A percentile compares a stretch with the other conserved stretches of the same genome.
phyloP scores from a whole-genome alignment of 192 early-diverging fungal genomes.

The Diversispora eburnea region DNA sequence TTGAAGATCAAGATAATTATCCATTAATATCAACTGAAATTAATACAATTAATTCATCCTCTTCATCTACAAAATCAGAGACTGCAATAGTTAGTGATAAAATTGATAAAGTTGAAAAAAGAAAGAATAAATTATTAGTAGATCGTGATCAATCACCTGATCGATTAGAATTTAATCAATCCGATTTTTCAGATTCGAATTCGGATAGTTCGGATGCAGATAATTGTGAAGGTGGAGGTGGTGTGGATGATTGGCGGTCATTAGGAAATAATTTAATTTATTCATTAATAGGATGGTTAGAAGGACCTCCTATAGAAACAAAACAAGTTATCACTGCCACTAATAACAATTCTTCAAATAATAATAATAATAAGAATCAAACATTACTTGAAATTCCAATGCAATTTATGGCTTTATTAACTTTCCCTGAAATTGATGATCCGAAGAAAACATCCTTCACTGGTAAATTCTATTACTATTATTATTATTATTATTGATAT shows the following conservation, averaged over 20 bases:
- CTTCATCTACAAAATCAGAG: constrained; percentile 10
- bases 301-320: constrained; percentile 29
- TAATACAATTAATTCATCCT: constrained; percentile 1
- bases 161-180: constrained; percentile 4
- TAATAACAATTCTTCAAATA: constrained; percentile 32
- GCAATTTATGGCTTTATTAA: constrained; percentile 48
- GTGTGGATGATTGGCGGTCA: neutral
- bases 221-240: neutral
- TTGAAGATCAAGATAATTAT: constrained; percentile 20
- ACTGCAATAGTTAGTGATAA: neutral
- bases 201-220: neutral
- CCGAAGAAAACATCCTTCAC: constrained; percentile 36
- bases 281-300: constrained; percentile 35
- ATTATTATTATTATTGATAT: neutral
- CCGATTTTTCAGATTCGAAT: neutral
- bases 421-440: constrained; percentile 43
- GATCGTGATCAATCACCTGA: neutral
- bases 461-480: constrained; percentile 30
- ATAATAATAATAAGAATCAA: constrained; percentile 26
- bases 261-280: constrained; percentile 24
- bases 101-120: neutral
- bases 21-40: neutral
- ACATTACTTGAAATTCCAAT: constrained; percentile 43
- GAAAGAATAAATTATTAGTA: neutral
- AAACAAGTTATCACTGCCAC: constrained; percentile 13